These are phyloP conservation scores for Amanita fuliginea DNA, from an alignment of 768 basidiomycete species.

Conservation along the genomic window DNA sequence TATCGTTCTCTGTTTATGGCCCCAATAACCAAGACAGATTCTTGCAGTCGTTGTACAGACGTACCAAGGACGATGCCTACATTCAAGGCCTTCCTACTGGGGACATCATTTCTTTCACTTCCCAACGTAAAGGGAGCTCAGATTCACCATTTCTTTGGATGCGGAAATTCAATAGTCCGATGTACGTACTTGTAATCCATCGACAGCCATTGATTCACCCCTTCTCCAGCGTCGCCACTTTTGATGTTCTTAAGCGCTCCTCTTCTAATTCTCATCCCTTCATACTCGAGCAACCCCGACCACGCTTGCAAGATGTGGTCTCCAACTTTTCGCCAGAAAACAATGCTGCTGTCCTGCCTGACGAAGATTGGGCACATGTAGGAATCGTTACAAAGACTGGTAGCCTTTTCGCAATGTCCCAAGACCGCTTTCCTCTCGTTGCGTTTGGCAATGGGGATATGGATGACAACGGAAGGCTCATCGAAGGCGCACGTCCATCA, in stretches of 20 bases:
- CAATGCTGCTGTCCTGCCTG: conserved; percentile 21
- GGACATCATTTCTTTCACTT: conserved; percentile 65
- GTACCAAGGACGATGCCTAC: conserved; percentile 70
- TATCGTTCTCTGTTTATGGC: conserved; percentile 87
- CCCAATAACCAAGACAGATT: conserved; percentile 81
- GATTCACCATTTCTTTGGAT: conserved; percentile 46
- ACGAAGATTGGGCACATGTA: conserved; percentile 65
- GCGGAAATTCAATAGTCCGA: conserved; percentile 46
- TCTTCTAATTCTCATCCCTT: conserved; percentile 38
- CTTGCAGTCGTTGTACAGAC: conserved; percentile 62
- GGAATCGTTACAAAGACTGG: conserved; percentile 63
- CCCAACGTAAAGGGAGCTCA: conserved; percentile 15
- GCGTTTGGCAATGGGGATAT: conserved; percentile 39
- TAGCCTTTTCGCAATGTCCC: conserved; percentile 81
- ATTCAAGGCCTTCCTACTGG: conserved; percentile 76
- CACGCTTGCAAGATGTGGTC: conserved; percentile 62
- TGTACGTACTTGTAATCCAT: conserved; percentile 34
- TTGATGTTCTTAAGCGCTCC: conserved; percentile 53
- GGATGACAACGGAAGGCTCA: conserved; percentile 10
- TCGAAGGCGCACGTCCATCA: conserved; percentile 13
- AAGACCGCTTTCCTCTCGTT: conserved; percentile 72
- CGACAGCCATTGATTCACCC: neutral
- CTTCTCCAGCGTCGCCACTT: conserved; percentile 60
- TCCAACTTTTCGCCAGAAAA: conserved; percentile 37
- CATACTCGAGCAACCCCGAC: conserved; percentile 80